These are phyloP conservation scores for Croton laevigatus DNA, from an alignment of 441 rosid genomes.

Conservation along the genomic window DNA sequence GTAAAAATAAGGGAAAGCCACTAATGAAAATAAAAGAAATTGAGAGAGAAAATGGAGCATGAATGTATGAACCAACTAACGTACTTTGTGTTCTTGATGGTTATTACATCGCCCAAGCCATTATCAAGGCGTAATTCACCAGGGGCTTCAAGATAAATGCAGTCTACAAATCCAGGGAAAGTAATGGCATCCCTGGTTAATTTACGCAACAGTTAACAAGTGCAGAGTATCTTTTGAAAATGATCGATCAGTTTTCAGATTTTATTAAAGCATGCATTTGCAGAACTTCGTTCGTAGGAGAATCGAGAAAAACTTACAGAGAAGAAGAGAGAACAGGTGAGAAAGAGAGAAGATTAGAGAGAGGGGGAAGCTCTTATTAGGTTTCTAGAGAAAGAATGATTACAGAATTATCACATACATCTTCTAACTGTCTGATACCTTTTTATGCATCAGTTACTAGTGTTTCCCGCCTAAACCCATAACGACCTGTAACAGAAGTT, in stretches of 20 bases:
- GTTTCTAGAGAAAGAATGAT: too few species aligned
- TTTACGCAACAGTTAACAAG: slow-evolving; percentile 25
- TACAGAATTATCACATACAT: too few species aligned
- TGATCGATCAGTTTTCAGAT: slow-evolving; percentile 3
- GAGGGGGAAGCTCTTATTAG: too few species aligned
- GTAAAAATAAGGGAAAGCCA: slow-evolving; percentile 13
- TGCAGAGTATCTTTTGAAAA: slow-evolving; percentile 12
- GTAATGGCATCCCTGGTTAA: slow-evolving; percentile 65
- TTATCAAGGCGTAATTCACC: slow-evolving; percentile 61
- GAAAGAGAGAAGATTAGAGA: too few species aligned
- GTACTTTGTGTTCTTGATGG: slow-evolving; percentile 68
- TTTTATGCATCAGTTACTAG: too few species aligned
- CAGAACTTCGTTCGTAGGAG: background rate
- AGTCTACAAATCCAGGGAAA: slow-evolving; percentile 91
- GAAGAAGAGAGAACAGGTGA: too few species aligned
- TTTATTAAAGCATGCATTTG: slow-evolving; percentile 3
- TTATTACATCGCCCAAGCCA: slow-evolving; percentile 75
- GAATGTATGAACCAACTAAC: slow-evolving; percentile 19
- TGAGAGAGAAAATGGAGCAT: slow-evolving; percentile 9
- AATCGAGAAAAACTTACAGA: too few species aligned
- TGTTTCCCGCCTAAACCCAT: too few species aligned
- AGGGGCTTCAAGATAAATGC: slow-evolving; percentile 75
- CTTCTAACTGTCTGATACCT: too few species aligned
- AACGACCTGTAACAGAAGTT: too few species aligned
- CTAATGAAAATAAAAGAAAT: background rate